phyloP scores from a whole-genome alignment of 345 rosid species.

The Moricandia arvensis region DNA sequence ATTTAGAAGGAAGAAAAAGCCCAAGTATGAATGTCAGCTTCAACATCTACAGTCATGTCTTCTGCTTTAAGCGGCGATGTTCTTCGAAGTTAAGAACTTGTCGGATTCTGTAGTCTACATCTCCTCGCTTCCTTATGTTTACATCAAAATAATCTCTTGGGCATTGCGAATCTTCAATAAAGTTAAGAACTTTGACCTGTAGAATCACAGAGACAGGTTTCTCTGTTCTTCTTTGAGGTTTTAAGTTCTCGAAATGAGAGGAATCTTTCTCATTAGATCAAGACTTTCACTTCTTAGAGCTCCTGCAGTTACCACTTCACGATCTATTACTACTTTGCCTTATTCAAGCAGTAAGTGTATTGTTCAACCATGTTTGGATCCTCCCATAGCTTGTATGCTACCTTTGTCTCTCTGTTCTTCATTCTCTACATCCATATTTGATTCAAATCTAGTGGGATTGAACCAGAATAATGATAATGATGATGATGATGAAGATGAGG shows the following conservation, averaged over 20 bases:
- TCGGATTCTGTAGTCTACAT: not conserved
- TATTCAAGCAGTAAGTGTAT: not conserved
- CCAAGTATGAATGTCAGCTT: not conserved
- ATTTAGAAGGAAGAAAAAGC: constrained; percentile 2
- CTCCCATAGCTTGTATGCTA: constrained; percentile 1
- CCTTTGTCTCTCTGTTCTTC: constrained; percentile 14
- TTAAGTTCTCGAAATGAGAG: constrained; percentile 23
- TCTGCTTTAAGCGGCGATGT: constrained; percentile 1
- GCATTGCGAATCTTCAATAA: not conserved
- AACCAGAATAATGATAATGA: constrained; percentile 7
- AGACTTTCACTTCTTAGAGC: constrained; percentile 11
- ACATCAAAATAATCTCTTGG: not conserved
- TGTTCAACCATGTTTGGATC: constrained; percentile 1
- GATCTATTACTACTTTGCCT: constrained; percentile 5
- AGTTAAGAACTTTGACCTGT: constrained; percentile 23
- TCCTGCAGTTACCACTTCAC: constrained; percentile 5
- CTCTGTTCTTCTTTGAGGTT: not conserved
- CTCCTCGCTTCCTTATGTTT: not conserved
- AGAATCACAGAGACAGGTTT: constrained; percentile 8
- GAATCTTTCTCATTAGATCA: constrained; percentile 28
- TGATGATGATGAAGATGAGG: constrained; percentile 21
- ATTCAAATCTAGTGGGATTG: not conserved
- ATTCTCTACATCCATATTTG: constrained; percentile 23
- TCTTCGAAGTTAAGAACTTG: constrained; percentile 8
- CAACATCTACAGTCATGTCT: not conserved